Evolutionary conservation across 176 grass and related monocot genomes (phyloP), one percentile per base, ranked within the genome.

Genomic region (Carex pumila): DNA sequence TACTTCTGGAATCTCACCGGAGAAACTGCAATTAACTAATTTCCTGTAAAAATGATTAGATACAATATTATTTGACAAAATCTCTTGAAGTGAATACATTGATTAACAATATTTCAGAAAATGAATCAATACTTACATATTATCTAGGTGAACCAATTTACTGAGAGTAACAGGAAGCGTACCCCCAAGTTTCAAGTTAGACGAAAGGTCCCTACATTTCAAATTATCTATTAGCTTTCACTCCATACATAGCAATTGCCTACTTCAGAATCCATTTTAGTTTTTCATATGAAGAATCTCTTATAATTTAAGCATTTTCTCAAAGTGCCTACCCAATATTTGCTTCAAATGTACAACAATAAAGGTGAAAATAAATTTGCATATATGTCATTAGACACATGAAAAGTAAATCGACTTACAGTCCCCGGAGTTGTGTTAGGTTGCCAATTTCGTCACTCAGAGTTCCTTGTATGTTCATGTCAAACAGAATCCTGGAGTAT

Each of bases 171-270:
- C 18, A 49, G 94, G 75, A 39, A 97, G 75, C 59, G 82, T 79
- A 41, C 90, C 92, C 22, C 25, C 59, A 80, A 92, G 87, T 12
- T 19, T 59, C 41, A 8, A 3, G 32, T 97, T 97, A 31, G 90
- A 90, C 21, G 92, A 94, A 39, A 97, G 45, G 84, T 97, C 94
- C 87, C 94, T 97, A 81, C 59, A 92, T 65, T 75, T 74, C 43
- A 71, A 83, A 53, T 75, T 85, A 77, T 15, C 1, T 57, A 77
- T 77, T 55, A 77, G 12, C 50, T 56, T 34, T 12, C 13, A 17
- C 52, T 77, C 29, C 22, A 30, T 13, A 14, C 54, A 75, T 15
- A n/a, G 37, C 39, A 12, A 71, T 71, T 71, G 17, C n/a, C 8
- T 52, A 10, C 0, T 52, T 29, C 13, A 25, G 11, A 13, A 49